phyloP scores from a whole-genome alignment of 495 filamentous ascomycete species.

The Xylona heveae region DNA sequence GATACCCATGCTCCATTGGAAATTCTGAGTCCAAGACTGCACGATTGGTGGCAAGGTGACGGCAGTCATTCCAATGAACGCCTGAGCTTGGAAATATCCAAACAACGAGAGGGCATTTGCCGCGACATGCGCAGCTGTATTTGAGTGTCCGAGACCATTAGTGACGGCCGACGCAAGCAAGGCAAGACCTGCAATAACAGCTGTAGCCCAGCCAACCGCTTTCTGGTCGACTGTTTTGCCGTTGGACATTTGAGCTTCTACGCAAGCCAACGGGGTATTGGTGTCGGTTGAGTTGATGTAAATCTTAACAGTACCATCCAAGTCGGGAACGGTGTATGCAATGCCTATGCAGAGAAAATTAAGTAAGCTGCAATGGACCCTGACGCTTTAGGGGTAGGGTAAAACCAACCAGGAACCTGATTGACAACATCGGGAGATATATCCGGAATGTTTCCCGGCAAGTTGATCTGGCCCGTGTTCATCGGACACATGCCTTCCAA shows the following conservation, averaged over 20 bases:
- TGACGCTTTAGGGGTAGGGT: background rate
- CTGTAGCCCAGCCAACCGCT: constrained; percentile 74
- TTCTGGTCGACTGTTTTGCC: constrained; percentile 81
- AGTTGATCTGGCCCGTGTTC: constrained; percentile 61
- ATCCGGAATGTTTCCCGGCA: constrained; percentile 46
- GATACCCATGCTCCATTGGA: constrained; percentile 97
- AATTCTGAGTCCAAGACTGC: constrained; percentile 89
- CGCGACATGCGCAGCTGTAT: constrained; percentile 88
- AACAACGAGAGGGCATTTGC: constrained; percentile 85
- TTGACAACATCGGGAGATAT: constrained; percentile 26
- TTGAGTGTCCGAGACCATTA: constrained; percentile 73
- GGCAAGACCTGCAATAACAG: constrained; percentile 66
- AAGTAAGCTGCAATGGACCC: constrained; percentile 3
- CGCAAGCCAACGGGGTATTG: constrained; percentile 51
- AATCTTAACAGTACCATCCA: constrained; percentile 73
- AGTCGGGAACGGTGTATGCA: constrained; percentile 75
- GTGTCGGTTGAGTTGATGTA: constrained; percentile 43
- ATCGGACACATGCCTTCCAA: constrained; percentile 80
- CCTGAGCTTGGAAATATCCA: constrained; percentile 88
- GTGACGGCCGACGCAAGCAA: constrained; percentile 67
- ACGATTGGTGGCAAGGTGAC: constrained; percentile 81
- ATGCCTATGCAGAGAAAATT: constrained; percentile 27
- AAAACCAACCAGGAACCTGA: constrained; percentile 38
- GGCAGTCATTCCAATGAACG: constrained; percentile 76
- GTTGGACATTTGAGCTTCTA: constrained; percentile 79